These are phyloP conservation scores for Pseudonectria buxi DNA, from an alignment of 2,329 filamentous ascomycete species.

Conservation along the genomic window DNA sequence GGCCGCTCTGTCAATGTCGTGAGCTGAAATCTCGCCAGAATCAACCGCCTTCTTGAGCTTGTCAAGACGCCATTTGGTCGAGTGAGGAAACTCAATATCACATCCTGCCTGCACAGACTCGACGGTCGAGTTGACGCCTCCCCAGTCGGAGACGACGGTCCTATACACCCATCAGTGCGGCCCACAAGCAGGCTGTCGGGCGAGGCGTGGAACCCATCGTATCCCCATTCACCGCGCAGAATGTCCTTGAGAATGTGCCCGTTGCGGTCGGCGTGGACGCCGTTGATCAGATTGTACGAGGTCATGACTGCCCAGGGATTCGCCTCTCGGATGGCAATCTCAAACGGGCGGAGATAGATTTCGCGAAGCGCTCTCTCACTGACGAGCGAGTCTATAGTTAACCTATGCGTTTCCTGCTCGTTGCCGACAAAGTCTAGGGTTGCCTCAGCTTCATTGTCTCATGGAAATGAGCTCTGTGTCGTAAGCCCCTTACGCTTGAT, in stretches of 20 bases:
- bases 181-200: background rate
- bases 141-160: slow-evolving; percentile 54
- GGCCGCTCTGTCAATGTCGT: slow-evolving; percentile 50
- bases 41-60: slow-evolving; percentile 49
- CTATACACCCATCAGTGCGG: slow-evolving; percentile 25
- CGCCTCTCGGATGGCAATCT: slow-evolving; percentile 63
- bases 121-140: slow-evolving; percentile 48
- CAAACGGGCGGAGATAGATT: slow-evolving; percentile 67
- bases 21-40: slow-evolving; percentile 39
- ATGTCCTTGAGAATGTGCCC: slow-evolving; percentile 48
- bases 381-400: slow-evolving; percentile 55
- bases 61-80: slow-evolving; percentile 48
- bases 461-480: background rate
- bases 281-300: slow-evolving; percentile 62
- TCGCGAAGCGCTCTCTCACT: slow-evolving; percentile 61
- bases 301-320: slow-evolving; percentile 66
- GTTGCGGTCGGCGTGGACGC: slow-evolving; percentile 50
- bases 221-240: slow-evolving; percentile 55
- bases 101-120: slow-evolving; percentile 50
- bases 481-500: slow-evolving; percentile 58
- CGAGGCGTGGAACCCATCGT: slow-evolving; percentile 42
- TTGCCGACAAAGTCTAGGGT: slow-evolving; percentile 59
- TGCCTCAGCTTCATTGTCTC: background rate
- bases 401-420: slow-evolving; percentile 56
- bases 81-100: slow-evolving; percentile 53